Base-by-base conservation (phyloP, 2,329 filamentous ascomycete species). In the Curvularia eragrostidis region DNA sequence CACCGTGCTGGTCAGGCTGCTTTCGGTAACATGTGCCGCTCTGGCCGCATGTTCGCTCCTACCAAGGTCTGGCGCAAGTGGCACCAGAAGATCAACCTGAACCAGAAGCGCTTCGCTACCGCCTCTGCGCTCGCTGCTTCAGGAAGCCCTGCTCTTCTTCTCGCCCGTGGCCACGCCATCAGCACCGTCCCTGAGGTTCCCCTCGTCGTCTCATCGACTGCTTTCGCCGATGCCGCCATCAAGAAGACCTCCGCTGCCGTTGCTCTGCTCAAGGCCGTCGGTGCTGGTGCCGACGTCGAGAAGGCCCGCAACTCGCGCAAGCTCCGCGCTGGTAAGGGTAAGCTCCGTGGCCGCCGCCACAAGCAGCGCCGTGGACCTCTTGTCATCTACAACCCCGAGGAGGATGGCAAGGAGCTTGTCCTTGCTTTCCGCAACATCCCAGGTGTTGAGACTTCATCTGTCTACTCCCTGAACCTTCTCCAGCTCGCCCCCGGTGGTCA, bases 41-140 rank as follows among this genome's bases (percentile, higher is more conserved):
- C 94, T 80, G 95, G 96, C 87, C 95, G 95, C 85, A 99, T 99
- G 95, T 99, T 99, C 85, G 95, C 95, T 75, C 95, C 95, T 73
- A 99, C 95, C 84, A 99, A 99, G 90, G 91, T 97, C 85, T 99
- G 95, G 96, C 89, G 95, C 82, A 97, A 97, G 87, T 99, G 95
- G 96, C 95, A 99, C 88, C 88, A 97, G 87, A 98, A 98, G 93
- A 88, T 99, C 89, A 97, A 96, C 88, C 88, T 96, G 83, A 91
- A 91, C 83, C 95, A 99, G 89, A 97, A 95, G 87, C 95, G 95
- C 77, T 99, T 97, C 82, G 95, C 95, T 83, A 96, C 93, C 78
- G 92, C 92, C 81, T 99, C 95, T 77, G 95, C 95, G 78, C 87
- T 99, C 77, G 95, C 95, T 83, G 95, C 95, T 75, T 97, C 95